Evolutionary conservation across 768 basidiomycete species (phyloP).

Genomic region (Hygrophorus pudorinus): DNA sequence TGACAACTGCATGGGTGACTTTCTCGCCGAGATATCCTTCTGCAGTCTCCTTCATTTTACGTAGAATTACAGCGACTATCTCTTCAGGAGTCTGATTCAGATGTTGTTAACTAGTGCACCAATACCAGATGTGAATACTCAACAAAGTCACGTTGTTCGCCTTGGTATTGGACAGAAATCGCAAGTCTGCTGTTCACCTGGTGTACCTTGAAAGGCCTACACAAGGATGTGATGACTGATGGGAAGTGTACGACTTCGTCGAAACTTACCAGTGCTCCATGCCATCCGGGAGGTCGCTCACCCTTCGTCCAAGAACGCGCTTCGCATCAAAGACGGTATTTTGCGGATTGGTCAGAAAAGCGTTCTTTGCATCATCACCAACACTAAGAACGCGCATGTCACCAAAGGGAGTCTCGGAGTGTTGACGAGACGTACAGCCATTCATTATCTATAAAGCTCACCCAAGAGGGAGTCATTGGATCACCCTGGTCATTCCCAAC

Average conservation of each 20-base stretch:
- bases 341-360: constrained; percentile 78
- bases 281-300: constrained; percentile 73
- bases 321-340: constrained; percentile 98
- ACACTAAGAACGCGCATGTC: constrained; percentile 31
- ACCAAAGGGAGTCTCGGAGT: not conserved
- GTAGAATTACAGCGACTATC: constrained; percentile 55
- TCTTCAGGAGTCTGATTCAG: constrained; percentile 36
- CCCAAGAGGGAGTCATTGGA: constrained; percentile 86
- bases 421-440: constrained; percentile 38
- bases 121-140: too few species aligned
- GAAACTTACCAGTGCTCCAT: constrained; percentile 65
- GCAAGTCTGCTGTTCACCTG: constrained; percentile 72
- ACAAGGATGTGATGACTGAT: not conserved
- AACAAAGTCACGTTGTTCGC: constrained; percentile 74
- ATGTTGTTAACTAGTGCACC: too few species aligned
- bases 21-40: constrained; percentile 58
- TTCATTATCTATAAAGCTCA: constrained; percentile 70
- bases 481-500: constrained; percentile 86
- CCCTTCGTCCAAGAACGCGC: constrained; percentile 82
- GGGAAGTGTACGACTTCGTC: not conserved
- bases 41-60: constrained; percentile 64
- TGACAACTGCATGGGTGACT: constrained; percentile 51
- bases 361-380: constrained; percentile 95
- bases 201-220: constrained; percentile 59
- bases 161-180: constrained; percentile 70